These are phyloP conservation scores for Sordariomycetes sp. DNA, from an alignment of 2,329 filamentous ascomycete species.

Conservation along the genomic window DNA sequence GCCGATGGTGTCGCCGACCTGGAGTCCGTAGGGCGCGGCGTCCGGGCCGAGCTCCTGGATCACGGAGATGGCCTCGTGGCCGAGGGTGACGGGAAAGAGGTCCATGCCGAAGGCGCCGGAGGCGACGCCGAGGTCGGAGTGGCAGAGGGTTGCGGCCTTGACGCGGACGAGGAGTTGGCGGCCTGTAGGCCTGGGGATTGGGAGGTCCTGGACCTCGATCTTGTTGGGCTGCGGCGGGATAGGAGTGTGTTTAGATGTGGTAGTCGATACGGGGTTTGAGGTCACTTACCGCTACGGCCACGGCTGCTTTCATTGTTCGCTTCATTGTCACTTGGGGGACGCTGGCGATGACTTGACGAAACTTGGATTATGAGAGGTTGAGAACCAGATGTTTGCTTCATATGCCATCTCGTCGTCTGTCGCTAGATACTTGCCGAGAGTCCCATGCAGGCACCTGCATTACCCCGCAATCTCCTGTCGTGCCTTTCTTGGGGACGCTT, in stretches of 20 bases:
- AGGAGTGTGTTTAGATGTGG: background rate
- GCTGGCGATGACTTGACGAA: background rate
- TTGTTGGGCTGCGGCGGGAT: background rate
- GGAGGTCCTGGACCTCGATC: slow-evolving; percentile 28
- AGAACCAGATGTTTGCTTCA: no score
- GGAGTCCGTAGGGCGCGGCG: slow-evolving; percentile 78
- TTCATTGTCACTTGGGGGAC: background rate
- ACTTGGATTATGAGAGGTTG: background rate
- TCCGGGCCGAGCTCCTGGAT: slow-evolving; percentile 55
- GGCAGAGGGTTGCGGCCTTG: background rate
- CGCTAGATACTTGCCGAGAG: no score
- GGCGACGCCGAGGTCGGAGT: background rate
- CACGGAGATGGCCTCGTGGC: slow-evolving; percentile 13
- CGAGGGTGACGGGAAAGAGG: slow-evolving; percentile 26
- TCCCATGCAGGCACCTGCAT: no score
- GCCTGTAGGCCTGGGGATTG: slow-evolving; percentile 30
- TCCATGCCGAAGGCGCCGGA: slow-evolving; percentile 31
- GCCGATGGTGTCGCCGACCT: slow-evolving; percentile 43
- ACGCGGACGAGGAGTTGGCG: slow-evolving; percentile 1
- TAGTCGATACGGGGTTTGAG: background rate
- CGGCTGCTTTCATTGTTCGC: slow-evolving; percentile 1
- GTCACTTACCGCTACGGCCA: background rate
- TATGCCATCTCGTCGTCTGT: no score
- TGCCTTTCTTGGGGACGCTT: no score
- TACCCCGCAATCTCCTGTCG: no score